Evolutionary conservation across 2,329 filamentous ascomycete species (phyloP), one percentile per base, ranked within the genome.

Genomic region (Sordariomycetes sp.): DNA sequence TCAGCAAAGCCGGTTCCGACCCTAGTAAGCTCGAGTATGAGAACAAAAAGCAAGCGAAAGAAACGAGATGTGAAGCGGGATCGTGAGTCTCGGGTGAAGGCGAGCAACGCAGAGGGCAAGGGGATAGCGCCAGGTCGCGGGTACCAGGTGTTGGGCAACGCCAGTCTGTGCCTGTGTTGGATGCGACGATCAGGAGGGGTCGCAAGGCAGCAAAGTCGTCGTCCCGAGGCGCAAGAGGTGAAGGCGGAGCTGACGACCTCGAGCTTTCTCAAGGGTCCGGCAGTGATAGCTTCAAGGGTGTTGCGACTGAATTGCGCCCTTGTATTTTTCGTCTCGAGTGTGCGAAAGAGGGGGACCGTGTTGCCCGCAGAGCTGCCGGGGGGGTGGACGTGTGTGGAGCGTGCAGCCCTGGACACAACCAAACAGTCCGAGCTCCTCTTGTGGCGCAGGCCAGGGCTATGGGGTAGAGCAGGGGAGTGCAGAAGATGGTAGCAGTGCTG

Each of bases 401-500:
- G 35, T 42, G n/a, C 32, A 17, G 39, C 39, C 39, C 36, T 51
- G 28, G 22, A 32, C 28, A 32, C 34, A 20, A 20, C 32, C 53
- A 15, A 45, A 55, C 53, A 32, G 45, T 34, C 35, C 34, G 35
- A 51, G 32, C 28, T 56, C 42, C 25, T 50, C 42, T 50, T 56
- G 54, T 56, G 54, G 54, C 54, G 42, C 54, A 56, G 54, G 50
- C 54, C 54, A 56, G 54, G 54, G 53, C 34, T 36, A 48, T 45
- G 39, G 54, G 54, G 50, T 51, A 24, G n/a, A 51, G 36, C 36
- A 55, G 45, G 25, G 54, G 22, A 56, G 42, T 17, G 54, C 39
- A 51, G 42, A 48, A 22, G 54, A 45, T 32, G 42, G 25, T 24
- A 22, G 17, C 28, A 50, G 50, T 13, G 42, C 35, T 28, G 42